Evolutionary conservation across 441 rosid genomes (phyloP).

Genomic region (Syzygium syzygioides): DNA sequence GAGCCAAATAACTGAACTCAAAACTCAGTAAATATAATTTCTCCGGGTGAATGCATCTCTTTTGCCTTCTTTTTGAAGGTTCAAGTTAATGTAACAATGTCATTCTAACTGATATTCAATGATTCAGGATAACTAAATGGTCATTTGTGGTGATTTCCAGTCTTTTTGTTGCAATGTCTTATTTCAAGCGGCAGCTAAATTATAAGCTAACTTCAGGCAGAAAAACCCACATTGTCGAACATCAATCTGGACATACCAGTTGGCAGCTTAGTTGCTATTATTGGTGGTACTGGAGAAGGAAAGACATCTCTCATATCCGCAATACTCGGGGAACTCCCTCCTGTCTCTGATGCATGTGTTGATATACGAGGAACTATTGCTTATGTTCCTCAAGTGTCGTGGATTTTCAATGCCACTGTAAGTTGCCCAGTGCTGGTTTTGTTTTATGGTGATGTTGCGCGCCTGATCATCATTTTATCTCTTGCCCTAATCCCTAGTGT

Average conservation of each 20-base stretch:
- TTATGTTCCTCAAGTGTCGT: constrained; percentile 97
- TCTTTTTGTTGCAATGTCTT: neutral
- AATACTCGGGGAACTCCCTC: constrained; percentile 93
- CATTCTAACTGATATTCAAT: neutral
- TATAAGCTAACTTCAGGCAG: constrained; percentile 43
- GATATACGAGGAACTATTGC: constrained; percentile 75
- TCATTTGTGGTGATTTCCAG: neutral
- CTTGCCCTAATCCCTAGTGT: neutral
- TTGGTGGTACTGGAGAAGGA: constrained; percentile 97
- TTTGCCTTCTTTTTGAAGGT: neutral
- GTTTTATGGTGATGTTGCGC: neutral
- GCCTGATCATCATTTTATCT: neutral
- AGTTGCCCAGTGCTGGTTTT: constrained; percentile 24
- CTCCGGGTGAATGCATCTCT: neutral
- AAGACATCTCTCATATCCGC: constrained; percentile 93
- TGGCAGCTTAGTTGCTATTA: constrained; percentile 92
- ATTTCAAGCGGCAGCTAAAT: neutral
- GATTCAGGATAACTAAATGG: neutral
- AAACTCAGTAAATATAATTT: neutral
- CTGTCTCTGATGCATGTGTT: constrained; percentile 49
- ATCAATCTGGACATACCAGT: constrained; percentile 76
- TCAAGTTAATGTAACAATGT: neutral
- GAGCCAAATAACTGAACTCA: constrained; percentile 4
- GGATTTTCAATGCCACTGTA: constrained; percentile 98
- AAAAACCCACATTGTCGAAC: constrained; percentile 75